Conservation (phyloP, 345 rosid genomes). For the Geranium brycei region DNA sequence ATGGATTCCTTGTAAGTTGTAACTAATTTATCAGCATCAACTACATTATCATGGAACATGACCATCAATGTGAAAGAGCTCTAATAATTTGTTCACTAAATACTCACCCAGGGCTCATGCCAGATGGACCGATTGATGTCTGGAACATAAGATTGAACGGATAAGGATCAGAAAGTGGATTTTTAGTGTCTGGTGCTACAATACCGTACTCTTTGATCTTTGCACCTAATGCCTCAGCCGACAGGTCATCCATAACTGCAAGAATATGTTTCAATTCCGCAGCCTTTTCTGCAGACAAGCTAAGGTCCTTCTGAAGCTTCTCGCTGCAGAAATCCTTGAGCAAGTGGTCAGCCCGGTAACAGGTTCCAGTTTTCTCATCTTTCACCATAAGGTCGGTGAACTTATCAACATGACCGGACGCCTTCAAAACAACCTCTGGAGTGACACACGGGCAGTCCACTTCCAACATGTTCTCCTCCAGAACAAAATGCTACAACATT, state of each 20-base stretch:
- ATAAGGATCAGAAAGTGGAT: constrained; percentile 78
- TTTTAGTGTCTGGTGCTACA: constrained; percentile 68
- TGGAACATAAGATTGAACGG: constrained; percentile 95
- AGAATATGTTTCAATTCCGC: constrained; percentile 71
- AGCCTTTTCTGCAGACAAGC: constrained; percentile 52
- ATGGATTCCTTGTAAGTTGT: too few species aligned
- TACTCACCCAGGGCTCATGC: constrained; percentile 62
- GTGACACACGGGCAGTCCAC: constrained; percentile 95
- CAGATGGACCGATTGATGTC: constrained; percentile 95
- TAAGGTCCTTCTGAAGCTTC: constrained; percentile 76
- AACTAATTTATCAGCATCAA: too few species aligned
- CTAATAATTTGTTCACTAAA: too few species aligned
- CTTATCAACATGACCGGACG: constrained; percentile 95
- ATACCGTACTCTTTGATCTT: constrained; percentile 77
- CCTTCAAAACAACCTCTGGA: constrained; percentile 84
- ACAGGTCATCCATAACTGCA: constrained; percentile 69
- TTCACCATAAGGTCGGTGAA: constrained; percentile 97
- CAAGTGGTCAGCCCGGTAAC: constrained; percentile 84
- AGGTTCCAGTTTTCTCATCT: constrained; percentile 74
- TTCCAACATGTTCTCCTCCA: constrained; percentile 88
- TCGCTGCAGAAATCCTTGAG: constrained; percentile 80
- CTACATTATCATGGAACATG: too few species aligned
- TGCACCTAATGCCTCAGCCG: constrained; percentile 62
- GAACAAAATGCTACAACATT: constrained; percentile 71
- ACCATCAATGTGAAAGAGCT: too few species aligned